Conservation (phyloP, 2,329 filamentous ascomycete genomes). For the Endoconidiophora laricicola region DNA sequence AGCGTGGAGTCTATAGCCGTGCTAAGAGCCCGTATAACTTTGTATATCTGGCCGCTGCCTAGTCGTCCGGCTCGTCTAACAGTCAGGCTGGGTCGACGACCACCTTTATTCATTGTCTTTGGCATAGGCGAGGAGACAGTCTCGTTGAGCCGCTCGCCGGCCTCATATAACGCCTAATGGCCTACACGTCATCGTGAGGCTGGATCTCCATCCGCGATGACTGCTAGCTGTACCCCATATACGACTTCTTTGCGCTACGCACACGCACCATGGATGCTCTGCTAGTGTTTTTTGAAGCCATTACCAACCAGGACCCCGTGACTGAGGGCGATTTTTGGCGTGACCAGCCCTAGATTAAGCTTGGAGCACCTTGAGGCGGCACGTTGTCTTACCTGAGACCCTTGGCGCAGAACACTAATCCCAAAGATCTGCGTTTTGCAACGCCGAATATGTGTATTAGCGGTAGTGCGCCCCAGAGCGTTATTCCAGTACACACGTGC, state of each 20-base stretch:
- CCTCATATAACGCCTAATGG: slow-evolving; percentile 37
- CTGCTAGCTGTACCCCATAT: slow-evolving; percentile 39
- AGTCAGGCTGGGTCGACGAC: slow-evolving; percentile 35
- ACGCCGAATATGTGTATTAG: slow-evolving; percentile 36
- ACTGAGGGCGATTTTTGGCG: slow-evolving; percentile 36
- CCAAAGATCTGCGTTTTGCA: slow-evolving; percentile 29
- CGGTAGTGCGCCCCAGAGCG: slow-evolving; percentile 15
- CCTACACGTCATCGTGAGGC: slow-evolving; percentile 38
- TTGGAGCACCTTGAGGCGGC: slow-evolving; percentile 21
- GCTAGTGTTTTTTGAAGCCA: slow-evolving; percentile 30
- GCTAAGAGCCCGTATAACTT: slow-evolving; percentile 40
- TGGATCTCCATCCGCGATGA: slow-evolving; percentile 33
- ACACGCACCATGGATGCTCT: slow-evolving; percentile 34
- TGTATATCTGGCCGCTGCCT: slow-evolving; percentile 35
- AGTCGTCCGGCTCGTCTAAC: slow-evolving; percentile 41
- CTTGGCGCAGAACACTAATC: slow-evolving; percentile 18
- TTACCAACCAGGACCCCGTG: slow-evolving; percentile 26
- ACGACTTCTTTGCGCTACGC: slow-evolving; percentile 37
- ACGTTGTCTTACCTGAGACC: slow-evolving; percentile 20
- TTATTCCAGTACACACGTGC: slow-evolving; percentile 13
- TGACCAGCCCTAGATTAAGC: slow-evolving; percentile 27
- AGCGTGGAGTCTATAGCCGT: slow-evolving; percentile 37
- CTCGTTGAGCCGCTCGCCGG: slow-evolving; percentile 37
- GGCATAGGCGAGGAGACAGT: slow-evolving; percentile 39
- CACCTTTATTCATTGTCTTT: slow-evolving; percentile 34